Evolutionary conservation across 2,329 filamentous ascomycete species (phyloP).

Genomic region (Claviceps pazoutovae): DNA sequence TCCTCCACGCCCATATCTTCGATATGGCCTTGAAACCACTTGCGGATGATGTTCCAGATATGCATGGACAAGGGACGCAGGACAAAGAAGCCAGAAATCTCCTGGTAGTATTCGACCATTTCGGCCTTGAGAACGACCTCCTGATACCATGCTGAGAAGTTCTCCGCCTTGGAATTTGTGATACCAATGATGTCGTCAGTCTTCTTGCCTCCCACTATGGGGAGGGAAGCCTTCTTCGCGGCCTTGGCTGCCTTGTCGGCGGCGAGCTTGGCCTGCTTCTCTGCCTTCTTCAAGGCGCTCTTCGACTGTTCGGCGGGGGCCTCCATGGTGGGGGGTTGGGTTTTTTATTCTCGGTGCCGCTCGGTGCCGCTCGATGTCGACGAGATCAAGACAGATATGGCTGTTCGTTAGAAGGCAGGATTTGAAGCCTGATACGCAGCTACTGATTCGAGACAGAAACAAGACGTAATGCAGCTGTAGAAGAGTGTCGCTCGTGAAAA

Average conservation of each 20-base stretch:
- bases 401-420: neutral
- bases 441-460: neutral
- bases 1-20: constrained; percentile 88
- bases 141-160: constrained; percentile 94
- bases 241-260: constrained; percentile 50
- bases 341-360: constrained; percentile 8
- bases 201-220: constrained; percentile 46
- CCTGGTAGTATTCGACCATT: constrained; percentile 89
- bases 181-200: constrained; percentile 68
- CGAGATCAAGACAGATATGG: neutral
- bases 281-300: constrained; percentile 51
- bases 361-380: constrained; percentile 8
- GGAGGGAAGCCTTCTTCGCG: constrained; percentile 36
- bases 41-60: constrained; percentile 51
- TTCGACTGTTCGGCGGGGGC: constrained; percentile 33
- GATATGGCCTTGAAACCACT: constrained; percentile 61
- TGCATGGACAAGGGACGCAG: constrained; percentile 59
- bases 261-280: constrained; percentile 48
- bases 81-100: constrained; percentile 96
- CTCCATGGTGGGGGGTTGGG: constrained; percentile 12
- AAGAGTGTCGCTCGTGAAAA: neutral
- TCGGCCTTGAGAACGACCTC: constrained; percentile 94
- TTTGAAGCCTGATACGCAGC: neutral
- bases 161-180: constrained; percentile 68
- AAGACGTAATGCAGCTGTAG: neutral